phyloP scores from a whole-genome alignment of 2,329 filamentous ascomycete species.

The Aspergillus ustus region DNA sequence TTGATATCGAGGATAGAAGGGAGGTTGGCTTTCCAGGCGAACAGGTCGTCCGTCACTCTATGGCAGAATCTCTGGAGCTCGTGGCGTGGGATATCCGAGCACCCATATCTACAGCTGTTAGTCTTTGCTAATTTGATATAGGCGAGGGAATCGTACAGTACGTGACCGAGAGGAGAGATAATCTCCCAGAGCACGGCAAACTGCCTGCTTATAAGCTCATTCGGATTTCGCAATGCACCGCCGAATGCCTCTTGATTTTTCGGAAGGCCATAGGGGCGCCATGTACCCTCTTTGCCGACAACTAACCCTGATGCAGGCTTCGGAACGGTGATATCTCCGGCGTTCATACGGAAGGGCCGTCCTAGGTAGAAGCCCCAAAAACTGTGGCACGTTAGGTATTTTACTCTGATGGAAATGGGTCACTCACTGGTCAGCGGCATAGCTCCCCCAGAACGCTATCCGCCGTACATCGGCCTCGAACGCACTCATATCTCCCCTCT shows the following conservation, averaged over 20 bases:
- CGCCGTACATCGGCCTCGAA: conserved; percentile 22
- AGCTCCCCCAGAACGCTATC: conserved; percentile 23
- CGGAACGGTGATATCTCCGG: conserved; percentile 40
- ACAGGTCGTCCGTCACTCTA: conserved; percentile 43
- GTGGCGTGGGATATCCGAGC: conserved; percentile 43
- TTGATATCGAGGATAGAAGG: conserved; percentile 43
- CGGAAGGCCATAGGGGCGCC: conserved; percentile 28
- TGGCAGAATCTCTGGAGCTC: conserved; percentile 43
- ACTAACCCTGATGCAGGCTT: conserved; percentile 30
- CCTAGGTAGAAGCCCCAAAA: conserved; percentile 42
- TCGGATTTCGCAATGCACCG: conserved; percentile 34
- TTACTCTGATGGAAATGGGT: conserved; percentile 5
- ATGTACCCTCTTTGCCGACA: conserved; percentile 24
- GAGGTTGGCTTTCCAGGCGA: conserved; percentile 48
- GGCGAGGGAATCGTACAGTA: conserved; percentile 35
- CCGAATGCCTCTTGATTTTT: conserved; percentile 20
- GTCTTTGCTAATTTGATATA: not conserved
- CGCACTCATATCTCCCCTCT: conserved; percentile 21
- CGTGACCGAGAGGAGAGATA: conserved; percentile 48
- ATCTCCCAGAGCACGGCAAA: conserved; percentile 50
- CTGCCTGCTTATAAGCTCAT: conserved; percentile 42
- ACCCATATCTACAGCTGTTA: conserved; percentile 38
- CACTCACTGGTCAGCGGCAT: conserved; percentile 22
- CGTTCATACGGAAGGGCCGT: conserved; percentile 40
- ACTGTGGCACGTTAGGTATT: conserved; percentile 5